Evolutionary conservation across 345 rosid species (phyloP), one percentile per base, ranked within the genome.

Genomic region (Ricinus communis): DNA sequence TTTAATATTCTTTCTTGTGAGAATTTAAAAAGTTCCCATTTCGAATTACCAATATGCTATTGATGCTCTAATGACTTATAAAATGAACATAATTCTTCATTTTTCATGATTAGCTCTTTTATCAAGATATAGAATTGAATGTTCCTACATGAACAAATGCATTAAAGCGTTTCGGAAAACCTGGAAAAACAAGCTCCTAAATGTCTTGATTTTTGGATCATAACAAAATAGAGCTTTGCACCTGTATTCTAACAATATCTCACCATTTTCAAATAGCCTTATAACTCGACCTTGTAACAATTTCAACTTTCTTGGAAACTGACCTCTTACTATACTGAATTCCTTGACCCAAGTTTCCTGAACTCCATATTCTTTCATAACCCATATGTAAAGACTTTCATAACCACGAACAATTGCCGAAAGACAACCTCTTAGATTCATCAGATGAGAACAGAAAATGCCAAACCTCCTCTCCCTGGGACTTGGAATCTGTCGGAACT

Each of bases 261-360:
- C 81, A 65, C 79, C 76, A 67, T 55, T 64, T 31, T 61, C 56
- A 62, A 73, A 22, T 24, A 27, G 1, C 18, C 71, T 69, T 16
- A 79, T 24, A 5, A 61, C 65, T 68, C 63, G 16, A 56, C 36
- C 61, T 27, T 56, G n/a, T 47, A 40, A 52, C 8, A n/a, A 0
- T 16, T 19, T 56, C 5, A 24, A 43, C 54, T 64, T 66, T 41
- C 51, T 62, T 13, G 67, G 81, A 54, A 72, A 2, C 18, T 60
- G 58, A 30, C 11, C 47, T 43, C 4, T 8, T 50, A 70, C 70
- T 24, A 75, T 69, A 67, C 50, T 65, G 69, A 60, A 75, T 56
- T 77, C 80, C 46, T 65, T 73, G 7, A 38, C 19, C 80, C 87
- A 84, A n/a, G 85, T 68, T 24, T 77, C 76, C 47, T 54, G 66